Percentiles rank a stretch among this genome's conserved stretches.
These are phyloP conservation scores for Iris macrosiphon DNA, from an alignment of 106 monocot genomes.

Conservation along the genomic window DNA sequence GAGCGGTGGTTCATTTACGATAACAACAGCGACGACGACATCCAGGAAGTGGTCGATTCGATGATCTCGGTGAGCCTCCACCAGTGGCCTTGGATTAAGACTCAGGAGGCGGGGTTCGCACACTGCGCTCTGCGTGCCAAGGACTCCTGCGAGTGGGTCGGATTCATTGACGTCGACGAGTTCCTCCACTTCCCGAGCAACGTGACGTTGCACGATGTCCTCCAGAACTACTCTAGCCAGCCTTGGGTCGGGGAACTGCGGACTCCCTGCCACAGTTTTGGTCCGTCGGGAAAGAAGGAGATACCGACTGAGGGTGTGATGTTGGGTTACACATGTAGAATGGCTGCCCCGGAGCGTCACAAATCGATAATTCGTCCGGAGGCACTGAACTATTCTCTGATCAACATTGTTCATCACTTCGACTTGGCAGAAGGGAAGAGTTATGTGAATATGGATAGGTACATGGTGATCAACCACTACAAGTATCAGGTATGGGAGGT, in stretches of 20 bases:
- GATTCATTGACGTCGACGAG: conserved; percentile 96
- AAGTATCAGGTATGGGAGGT: conserved; percentile 99
- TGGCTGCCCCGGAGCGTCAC: conserved; percentile 76
- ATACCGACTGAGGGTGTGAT: conserved; percentile 54
- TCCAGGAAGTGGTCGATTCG: conserved; percentile 29
- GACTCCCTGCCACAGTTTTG: conserved; percentile 77
- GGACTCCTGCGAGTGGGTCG: conserved; percentile 74
- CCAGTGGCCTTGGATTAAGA: conserved; percentile 90
- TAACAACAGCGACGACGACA: conserved; percentile 86
- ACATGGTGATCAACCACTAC: conserved; percentile 96
- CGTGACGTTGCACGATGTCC: conserved; percentile 33
- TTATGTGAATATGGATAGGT: conserved; percentile 60
- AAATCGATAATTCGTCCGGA: conserved; percentile 85
- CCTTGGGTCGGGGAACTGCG: conserved; percentile 72
- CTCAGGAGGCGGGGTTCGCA: conserved; percentile 94
- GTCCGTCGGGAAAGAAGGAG: conserved; percentile 64
- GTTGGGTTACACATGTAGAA: conserved; percentile 77
- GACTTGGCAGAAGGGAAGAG: conserved; percentile 58
- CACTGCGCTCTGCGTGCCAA: conserved; percentile 78
- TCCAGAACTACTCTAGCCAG: conserved; percentile 44
- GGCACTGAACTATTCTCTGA: conserved; percentile 60
- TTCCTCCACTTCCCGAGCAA: conserved; percentile 68
- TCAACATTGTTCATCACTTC: conserved; percentile 96
- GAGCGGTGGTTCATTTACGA: conserved; percentile 90
- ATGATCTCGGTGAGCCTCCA: conserved; percentile 42